Evolutionary conservation across 257 asterid species (phyloP), one percentile per base, ranked within the genome.

Genomic region (Thymus quinquecostatus): DNA sequence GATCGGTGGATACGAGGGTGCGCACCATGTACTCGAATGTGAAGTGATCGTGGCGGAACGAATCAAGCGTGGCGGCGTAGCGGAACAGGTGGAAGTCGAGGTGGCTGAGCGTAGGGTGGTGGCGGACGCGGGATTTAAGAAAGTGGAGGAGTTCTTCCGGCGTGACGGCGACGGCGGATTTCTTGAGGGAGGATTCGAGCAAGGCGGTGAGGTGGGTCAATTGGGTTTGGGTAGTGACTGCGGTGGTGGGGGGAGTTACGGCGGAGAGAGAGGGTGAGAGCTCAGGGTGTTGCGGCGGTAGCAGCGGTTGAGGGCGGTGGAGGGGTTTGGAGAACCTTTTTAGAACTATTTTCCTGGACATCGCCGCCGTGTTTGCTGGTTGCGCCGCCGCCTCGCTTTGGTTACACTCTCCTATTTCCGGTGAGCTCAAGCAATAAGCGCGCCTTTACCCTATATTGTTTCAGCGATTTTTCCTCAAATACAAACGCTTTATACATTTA

Each of bases 31-130:
- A 95, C 77, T 88, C 94, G 76, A 88, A 87, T 2, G 99, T 89
- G 82, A 77, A 70, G 86, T 92, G 98, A 36, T 95, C 94, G 60
- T 95, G 99, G 69, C 98, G 94, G 85, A 88, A 95, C 2, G 97
- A 86, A 58, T 89, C 97, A 10, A 92, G 88, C 8, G 97, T 78
- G 72, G 98, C 87, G 67, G 89, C 88, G 75, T 84, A 84, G 64
- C 83, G 85, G 88, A 95, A 95, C 83, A 95, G 87, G 73, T 92
- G 92, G 86, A 84, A 86, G 75, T 92, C 99, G 54, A 92, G 91
- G 86, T 95, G 97, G 81, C 83, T 48, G 76, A 92, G 90, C 29
- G 76, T 66, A 5, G 97, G 96, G 82, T 91, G 90, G 82, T 91
- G 88, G 83, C 83, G 92, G 75, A 92, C 81, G 74, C 75, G 95